These are phyloP conservation scores for Blastobotrys mokoenaii DNA, from an alignment of 805 yeast species.

Conservation along the genomic window DNA sequence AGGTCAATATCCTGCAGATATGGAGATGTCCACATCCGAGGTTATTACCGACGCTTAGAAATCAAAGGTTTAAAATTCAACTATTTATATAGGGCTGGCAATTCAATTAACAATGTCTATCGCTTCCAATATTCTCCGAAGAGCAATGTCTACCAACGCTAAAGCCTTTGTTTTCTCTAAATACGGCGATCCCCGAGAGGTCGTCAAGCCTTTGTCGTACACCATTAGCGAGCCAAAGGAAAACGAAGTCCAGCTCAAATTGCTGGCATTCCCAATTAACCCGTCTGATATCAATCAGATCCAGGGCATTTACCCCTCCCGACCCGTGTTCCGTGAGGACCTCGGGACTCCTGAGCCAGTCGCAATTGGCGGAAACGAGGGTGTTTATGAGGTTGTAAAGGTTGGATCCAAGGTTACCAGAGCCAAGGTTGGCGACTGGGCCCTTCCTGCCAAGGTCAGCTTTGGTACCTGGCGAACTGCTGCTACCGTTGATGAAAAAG, in stretches of 20 bases:
- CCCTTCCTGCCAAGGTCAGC: conserved; percentile 65
- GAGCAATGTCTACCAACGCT: conserved; percentile 19
- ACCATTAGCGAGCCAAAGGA: conserved; percentile 23
- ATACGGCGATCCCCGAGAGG: conserved; percentile 48
- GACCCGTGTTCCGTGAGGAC: conserved; percentile 47
- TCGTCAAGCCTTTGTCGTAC: conserved; percentile 31
- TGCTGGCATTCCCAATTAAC: conserved; percentile 77
- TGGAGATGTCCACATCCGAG: too few species aligned
- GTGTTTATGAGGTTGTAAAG: conserved; percentile 75
- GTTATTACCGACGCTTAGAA: not conserved
- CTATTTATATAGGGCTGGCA: not conserved
- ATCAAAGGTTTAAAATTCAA: not conserved
- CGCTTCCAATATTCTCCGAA: not conserved
- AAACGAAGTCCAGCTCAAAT: conserved; percentile 46
- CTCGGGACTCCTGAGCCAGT: conserved; percentile 47
- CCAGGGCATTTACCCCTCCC: conserved; percentile 79
- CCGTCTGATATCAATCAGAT: conserved; percentile 86
- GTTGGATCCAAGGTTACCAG: conserved; percentile 44
- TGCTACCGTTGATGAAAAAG: conserved; percentile 43
- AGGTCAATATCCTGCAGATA: too few species aligned
- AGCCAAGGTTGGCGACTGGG: conserved; percentile 69
- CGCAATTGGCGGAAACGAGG: conserved; percentile 93
- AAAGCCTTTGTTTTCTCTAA: conserved; percentile 59
- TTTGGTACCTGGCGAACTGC: conserved; percentile 94
- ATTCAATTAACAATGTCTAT: too few species aligned